Evolutionary conservation across 345 rosid genomes (phyloP).

Genomic region (Noccaea bulbosa): DNA sequence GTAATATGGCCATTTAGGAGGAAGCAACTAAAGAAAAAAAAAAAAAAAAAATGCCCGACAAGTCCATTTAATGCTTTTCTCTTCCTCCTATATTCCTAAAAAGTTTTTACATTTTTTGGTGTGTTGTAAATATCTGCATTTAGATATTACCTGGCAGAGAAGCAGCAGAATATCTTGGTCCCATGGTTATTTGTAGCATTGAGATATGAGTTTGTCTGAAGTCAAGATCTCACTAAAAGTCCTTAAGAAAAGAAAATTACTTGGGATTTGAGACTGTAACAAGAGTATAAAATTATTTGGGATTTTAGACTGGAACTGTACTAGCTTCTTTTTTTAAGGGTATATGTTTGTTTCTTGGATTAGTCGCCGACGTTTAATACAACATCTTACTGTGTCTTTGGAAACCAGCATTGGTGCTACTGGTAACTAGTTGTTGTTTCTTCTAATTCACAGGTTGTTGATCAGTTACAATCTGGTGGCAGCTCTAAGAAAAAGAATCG

Average conservation of each 20-base stretch:
- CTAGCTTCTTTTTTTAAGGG: not conserved
- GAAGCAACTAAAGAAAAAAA: not conserved
- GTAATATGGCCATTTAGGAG: slow-evolving; percentile 4
- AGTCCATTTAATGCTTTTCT: slow-evolving; percentile 24
- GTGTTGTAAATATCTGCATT: slow-evolving; percentile 12
- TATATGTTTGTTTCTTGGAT: slow-evolving; percentile 16
- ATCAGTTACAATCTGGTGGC: slow-evolving; percentile 79
- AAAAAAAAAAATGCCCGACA: not conserved
- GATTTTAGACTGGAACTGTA: not conserved
- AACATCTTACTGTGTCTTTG: not conserved
- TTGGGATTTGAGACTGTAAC: not conserved
- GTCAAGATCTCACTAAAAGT: not conserved
- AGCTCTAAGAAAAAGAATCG: slow-evolving; percentile 71
- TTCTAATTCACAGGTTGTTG: slow-evolving; percentile 70
- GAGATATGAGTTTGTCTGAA: not conserved
- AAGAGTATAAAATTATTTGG: not conserved
- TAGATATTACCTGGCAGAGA: slow-evolving; percentile 9
- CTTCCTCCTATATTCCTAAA: not conserved
- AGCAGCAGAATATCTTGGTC: not conserved
- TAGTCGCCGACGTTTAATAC: not conserved
- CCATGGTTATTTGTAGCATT: slow-evolving; percentile 18
- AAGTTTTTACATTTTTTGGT: not conserved
- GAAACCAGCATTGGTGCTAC: not conserved
- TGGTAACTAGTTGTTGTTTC: slow-evolving; percentile 10
- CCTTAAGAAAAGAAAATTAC: not conserved